A percentile compares a stretch with the other conserved stretches of the same genome.
Evolutionary conservation across 306 rosid species (phyloP).

Genomic region (Lotus japonicus): DNA sequence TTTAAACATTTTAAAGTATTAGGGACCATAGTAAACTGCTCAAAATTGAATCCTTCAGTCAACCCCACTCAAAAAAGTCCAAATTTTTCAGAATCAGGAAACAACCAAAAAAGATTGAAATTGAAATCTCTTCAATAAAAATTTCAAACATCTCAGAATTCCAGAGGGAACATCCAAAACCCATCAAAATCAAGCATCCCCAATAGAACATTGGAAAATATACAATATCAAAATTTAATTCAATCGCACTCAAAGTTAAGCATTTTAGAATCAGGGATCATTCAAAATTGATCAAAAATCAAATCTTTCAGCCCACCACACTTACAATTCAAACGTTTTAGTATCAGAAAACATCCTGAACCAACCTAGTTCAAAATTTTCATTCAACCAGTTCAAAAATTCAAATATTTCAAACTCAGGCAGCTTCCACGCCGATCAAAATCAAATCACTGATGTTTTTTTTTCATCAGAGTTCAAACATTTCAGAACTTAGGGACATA

Average conservation of each 20-base stretch:
- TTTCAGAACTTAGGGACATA: too few species aligned
- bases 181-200: background rate
- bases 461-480: too few species aligned
- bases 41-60: too few species aligned
- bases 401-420: background rate
- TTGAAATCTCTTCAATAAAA: background rate
- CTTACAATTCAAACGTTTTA: background rate
- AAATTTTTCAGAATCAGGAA: background rate
- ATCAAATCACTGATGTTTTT: too few species aligned
- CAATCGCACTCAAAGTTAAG: background rate
- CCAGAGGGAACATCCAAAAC: background rate
- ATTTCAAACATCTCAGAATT: background rate
- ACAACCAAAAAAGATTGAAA: background rate
- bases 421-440: background rate
- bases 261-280: background rate
- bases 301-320: background rate
- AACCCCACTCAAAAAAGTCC: too few species aligned
- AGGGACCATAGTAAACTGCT: too few species aligned
- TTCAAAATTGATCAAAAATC: background rate
- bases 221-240: background rate
- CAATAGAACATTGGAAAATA: background rate
- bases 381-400: background rate
- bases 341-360: background rate
- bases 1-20: background rate
- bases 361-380: background rate